Base-by-base conservation (phyloP, 202 grass and related monocot species). In the Bolboschoenoplectus hybrid region DNA sequence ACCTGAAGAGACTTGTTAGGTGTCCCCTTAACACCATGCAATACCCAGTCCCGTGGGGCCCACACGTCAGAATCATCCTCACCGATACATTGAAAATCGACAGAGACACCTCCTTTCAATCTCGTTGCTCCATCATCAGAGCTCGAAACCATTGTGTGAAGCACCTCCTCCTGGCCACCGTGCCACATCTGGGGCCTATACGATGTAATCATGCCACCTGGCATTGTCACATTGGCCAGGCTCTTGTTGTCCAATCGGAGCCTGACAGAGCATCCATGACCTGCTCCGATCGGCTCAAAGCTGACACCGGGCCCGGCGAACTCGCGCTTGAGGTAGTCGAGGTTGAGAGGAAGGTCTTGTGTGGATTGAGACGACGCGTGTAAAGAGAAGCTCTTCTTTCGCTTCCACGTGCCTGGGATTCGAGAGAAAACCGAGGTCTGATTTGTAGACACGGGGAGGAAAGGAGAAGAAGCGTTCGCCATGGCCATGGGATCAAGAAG, bases 161-260 rank as follows among this genome's bases (percentile, higher is more conserved):
- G 86, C 71, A 93, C 84, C 83, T 98, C 93, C 12, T 75, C 77
- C 47, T 83, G 61, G 26, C 87, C 77, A 38, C 93, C 90, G 46
- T 98, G 93, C 95, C 95, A 98, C 95, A 98, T 93, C 85, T 83
- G 82, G 9, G 93, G 93, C 78, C 89, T 90, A 84, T 98, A 98
- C 4, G 95, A 94, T 9, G 91, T 98, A 83, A 98, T 89, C 20
- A 95, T 89, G 20, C 93, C 93, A 77, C 93, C 88, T 12, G 95
- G 95, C 81, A 95, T 90, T 83, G 94, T 89, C 81, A 98, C n/a
- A 65, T 86, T 91, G 62, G 90, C 93, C 66, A 60, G 50, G 86
- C 95, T 93, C 61, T 93, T 93, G 72, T 98, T 94, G 69, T 86
- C 67, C 87, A 92, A 32, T 44, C 39, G 51, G 87, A 98, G 91